Conservation (phyloP, 805 yeast genomes). For the Ogataea paraovalis region DNA sequence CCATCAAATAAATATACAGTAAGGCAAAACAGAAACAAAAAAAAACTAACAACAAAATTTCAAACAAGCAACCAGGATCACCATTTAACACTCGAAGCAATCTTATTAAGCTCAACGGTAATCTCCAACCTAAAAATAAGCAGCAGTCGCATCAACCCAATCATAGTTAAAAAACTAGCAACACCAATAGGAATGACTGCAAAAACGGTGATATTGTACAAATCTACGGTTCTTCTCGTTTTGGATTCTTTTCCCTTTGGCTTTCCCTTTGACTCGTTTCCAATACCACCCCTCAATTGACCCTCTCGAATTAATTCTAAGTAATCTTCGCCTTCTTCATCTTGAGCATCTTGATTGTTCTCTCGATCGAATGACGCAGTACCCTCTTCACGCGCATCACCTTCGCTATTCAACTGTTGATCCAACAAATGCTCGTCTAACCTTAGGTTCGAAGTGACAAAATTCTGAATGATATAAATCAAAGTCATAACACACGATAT, state of each 20-base stretch:
- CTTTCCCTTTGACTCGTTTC: not conserved
- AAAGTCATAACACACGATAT: constrained; percentile 82
- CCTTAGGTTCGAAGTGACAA: constrained; percentile 74
- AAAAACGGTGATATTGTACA: constrained; percentile 85
- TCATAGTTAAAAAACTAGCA: constrained; percentile 90
- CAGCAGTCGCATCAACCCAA: constrained; percentile 71
- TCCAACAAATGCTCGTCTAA: constrained; percentile 25
- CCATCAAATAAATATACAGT: not conserved
- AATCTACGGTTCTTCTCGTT: constrained; percentile 62
- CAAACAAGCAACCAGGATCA: not conserved
- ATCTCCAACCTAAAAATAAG: constrained; percentile 70
- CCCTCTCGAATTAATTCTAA: not conserved
- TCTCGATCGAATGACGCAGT: not conserved
- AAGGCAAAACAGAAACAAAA: not conserved
- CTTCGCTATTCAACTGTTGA: not conserved
- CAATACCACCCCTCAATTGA: not conserved
- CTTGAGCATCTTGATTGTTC: not conserved
- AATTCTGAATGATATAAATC: constrained; percentile 80
- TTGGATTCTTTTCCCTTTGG: constrained; percentile 14
- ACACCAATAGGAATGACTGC: constrained; percentile 98
- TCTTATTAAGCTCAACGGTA: constrained; percentile 20
- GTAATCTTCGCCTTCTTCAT: not conserved
- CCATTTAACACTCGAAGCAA: not conserved
- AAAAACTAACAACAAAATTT: not conserved
- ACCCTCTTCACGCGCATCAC: not conserved